These are phyloP conservation scores for Gomphus bonarii DNA, from an alignment of 1,284 basidiomycete genomes.

Conservation along the genomic window DNA sequence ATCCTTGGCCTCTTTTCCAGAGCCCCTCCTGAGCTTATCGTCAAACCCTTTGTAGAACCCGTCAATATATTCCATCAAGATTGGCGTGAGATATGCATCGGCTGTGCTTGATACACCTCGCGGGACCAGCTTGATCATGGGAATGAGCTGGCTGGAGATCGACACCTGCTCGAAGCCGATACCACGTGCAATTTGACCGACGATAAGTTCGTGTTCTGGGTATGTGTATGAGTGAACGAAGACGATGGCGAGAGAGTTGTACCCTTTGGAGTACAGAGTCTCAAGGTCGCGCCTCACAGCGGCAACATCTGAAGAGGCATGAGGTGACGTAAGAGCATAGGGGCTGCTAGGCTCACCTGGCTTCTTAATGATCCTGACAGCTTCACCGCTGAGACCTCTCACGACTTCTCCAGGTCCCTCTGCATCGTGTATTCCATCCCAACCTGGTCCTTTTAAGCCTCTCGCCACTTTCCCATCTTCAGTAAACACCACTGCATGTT, in stretches of 20 bases:
- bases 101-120: slow-evolving; percentile 89
- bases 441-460: slow-evolving; percentile 66
- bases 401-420: slow-evolving; percentile 77
- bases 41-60: slow-evolving; percentile 91
- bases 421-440: slow-evolving; percentile 53
- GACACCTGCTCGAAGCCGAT: slow-evolving; percentile 86
- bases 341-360: slow-evolving; percentile 40
- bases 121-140: slow-evolving; percentile 95
- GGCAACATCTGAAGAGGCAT: slow-evolving; percentile 32
- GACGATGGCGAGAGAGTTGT: slow-evolving; percentile 78
- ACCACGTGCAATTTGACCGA: slow-evolving; percentile 66
- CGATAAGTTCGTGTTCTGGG: slow-evolving; percentile 66
- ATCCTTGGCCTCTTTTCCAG: slow-evolving; percentile 19
- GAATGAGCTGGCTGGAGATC: slow-evolving; percentile 77
- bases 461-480: slow-evolving; percentile 54
- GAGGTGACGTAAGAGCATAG: background rate
- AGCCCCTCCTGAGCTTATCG: slow-evolving; percentile 43
- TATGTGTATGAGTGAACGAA: slow-evolving; percentile 90
- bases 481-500: slow-evolving; percentile 68
- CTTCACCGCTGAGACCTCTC: slow-evolving; percentile 81
- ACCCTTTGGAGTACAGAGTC: slow-evolving; percentile 64
- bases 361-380: slow-evolving; percentile 74
- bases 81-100: slow-evolving; percentile 94
- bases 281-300: slow-evolving; percentile 50
- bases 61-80: slow-evolving; percentile 78